Evolutionary conservation across 129 eudicot species (phyloP), one percentile per base, ranked within the genome.

Genomic region (Mikania micrantha): DNA sequence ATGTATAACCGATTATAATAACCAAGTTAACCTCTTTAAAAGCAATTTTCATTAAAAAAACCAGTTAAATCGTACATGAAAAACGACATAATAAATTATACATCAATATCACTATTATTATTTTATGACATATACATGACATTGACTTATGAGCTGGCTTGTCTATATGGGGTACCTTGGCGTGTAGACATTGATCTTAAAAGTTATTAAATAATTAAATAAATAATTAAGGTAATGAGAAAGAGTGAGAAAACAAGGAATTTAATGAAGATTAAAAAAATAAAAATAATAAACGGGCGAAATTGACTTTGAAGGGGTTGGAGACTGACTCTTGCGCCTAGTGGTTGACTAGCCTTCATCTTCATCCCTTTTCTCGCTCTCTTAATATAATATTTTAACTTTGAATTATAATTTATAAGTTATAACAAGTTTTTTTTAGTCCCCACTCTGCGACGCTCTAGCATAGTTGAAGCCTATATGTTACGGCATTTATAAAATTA

Each of bases 321-420:
- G 29, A 80, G 81, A 76, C 85, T 78, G 74, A 75, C 77, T 75
- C 77, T 80, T 75, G 74, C 80, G 81, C 74, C 76, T 70, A 71
- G 56, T 69, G 47, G 71, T 77, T 77, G 74, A 74, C 76, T 62
- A 64, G 70, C 73, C 20, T 38, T 62, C n/a, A n/a, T n/a, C n/a
- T 76, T 69, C 32, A 32, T 64, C 66, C 72, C 53, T 40, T 21
- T 15, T 50, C 56, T 29, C 13, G 19, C 25, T 72, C 36, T 24
- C 47, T 27, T 4, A 0, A 0, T 36, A 0, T 36, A 8, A 47
- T 47, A 9, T 47, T 47, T 47, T 47, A 4, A 12, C 17, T 15
- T 40, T 40, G 11, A n/a, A n/a, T n/a, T n/a, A n/a, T n/a, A n/a
- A n/a, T n/a, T n/a, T n/a, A n/a, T n/a, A n/a, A n/a, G n/a, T n/a